Base-by-base conservation (phyloP, 768 basidiomycete species). In the Panaeolus papilionaceus region DNA sequence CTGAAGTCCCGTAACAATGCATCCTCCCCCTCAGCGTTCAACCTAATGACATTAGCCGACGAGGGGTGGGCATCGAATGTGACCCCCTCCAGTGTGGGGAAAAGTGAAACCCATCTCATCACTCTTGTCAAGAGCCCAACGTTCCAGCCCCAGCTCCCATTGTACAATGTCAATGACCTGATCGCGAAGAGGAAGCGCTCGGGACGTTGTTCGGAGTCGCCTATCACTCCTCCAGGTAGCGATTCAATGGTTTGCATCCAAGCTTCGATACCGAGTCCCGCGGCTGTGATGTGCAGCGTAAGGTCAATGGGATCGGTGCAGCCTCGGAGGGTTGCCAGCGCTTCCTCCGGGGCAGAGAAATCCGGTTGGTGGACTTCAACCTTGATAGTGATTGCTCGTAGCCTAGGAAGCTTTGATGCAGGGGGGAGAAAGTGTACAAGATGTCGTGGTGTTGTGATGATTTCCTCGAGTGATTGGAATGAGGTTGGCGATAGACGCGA, bases 361-460 rank as follows among this genome's bases (percentile, higher is more conserved):
- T 62, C 66, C 4, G 66, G 61, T n/a, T 61, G 51, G 18, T n/a
- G 47, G 38, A 70, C 69, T 37, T 73, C 69, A 62, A 73, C 65
- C 12, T 62, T 66, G 63, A 73, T 69, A 10, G 38, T 47, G 9
- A 73, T 23, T 12, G 14, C 42, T 5, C 44, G 64, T 4, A 73
- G 58, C 28, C 26, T 61, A 3, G 61, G 44, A 26, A 73, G 44
- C 12, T 12, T 64, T 4, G 49, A 49, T 62, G 69, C 63, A 5
- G 71, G 26, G 12, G 72, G 72, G 37, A 73, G 38, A 42, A 73
- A 70, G 44, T 69, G 68, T 45, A 67, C 63, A 37, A 73, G 69
- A 58, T 51, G 20, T 23, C 20, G n/a, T 6, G 47, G 47, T 12
- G 47, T 23, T 23, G 47, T 51, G 47, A 23, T 51, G 12, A 51